Evolutionary conservation across 441 rosid species (phyloP), one percentile per base, ranked within the genome.

Genomic region (Aquilaria agallochum): DNA sequence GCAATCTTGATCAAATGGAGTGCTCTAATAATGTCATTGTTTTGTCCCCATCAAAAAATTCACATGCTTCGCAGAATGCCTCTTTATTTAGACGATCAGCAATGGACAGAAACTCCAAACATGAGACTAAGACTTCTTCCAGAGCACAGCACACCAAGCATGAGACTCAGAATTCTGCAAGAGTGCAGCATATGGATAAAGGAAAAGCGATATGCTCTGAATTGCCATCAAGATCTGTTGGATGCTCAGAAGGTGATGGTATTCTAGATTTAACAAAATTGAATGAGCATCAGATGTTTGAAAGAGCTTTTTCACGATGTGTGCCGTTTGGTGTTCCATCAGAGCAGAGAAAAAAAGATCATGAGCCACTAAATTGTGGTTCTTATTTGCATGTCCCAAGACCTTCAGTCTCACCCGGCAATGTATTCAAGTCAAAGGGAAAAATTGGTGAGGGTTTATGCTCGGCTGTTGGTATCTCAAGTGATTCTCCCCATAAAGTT

Each of bases 371-470:
- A 60, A 59, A 31, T 53, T 57, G 66, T 64, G 65, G 64, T 61
- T 70, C 76, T 15, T 70, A 72, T 33, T 40, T 61, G 30, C 53
- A 42, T 65, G 46, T 64, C 31, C 60, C 63, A 45, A 55, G 52
- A 14, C 50, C 44, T 64, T 64, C 68, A 52, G 54, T 51, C 54
- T 49, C 50, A 42, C 59, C 73, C 31, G 14, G 57, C 55, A 60
- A 42, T 56, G 50, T 62, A 51, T 49, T 31, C 14, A 83, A 83
- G 73, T 84, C 80, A 30, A 83, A 83, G 75, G 92, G 72, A 56
- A 83, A 77, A 60, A 57, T 74, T 55, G 81, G 69, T n/a, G 63
- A 71, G 46, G 64, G 55, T 64, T 40, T 49, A 62, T 64, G 60
- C 63, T 73, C 72, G 68, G 73, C 59, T 48, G 50, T 73, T 56